Base-by-base conservation (phyloP, 2,329 filamentous ascomycete species). In the Xylaria sp. region DNA sequence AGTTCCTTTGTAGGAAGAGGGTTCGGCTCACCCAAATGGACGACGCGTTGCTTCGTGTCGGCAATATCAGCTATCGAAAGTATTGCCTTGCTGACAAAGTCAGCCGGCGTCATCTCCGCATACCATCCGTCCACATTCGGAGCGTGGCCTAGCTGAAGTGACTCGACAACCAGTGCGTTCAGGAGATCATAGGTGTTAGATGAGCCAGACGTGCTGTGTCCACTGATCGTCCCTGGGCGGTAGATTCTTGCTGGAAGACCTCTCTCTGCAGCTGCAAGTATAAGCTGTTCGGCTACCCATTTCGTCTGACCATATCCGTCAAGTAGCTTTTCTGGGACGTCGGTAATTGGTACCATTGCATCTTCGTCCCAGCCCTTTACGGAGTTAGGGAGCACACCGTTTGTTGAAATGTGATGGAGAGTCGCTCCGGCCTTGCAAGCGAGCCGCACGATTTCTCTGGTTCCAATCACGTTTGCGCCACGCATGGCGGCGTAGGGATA, bases 31-130 rank as follows among this genome's bases (percentile, higher is more conserved):
- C 91, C 91, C 0, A 94, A 80, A 69, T 94, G 91, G 76, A 91
- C 92, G 7, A 93, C 78, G 0, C 82, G 82, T 70, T 91, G 89
- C 9, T 87, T 81, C 1, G 82, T 80, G 37, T 88, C 81, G 0
- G 79, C 83, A 61, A 92, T 83, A 67, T 89, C 87, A 42, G 88
- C 84, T 19, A 94, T 83, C 17, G 89, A 86, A 23, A 91, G 79
- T 67, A 94, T 91, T 3, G 90, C 87, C 66, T 87, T 87, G 77
- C 88, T 91, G 61, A 93, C 90, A 70, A 92, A 93, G 75, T 94
- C 91, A 14, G 92, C 91, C 0, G 91, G 91, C 0, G 91, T 93
- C 91, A 94, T 94, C 77, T 94, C 91, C 1, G 90, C 85, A 52
- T 88, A 86, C 91, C 91, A 94, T 43, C 87, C 87, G 52, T 89